Evolutionary conservation across 108 stramenopile genomes (phyloP), one percentile per base, ranked within the genome.

Genomic region (Nannochloropsis salina): DNA sequence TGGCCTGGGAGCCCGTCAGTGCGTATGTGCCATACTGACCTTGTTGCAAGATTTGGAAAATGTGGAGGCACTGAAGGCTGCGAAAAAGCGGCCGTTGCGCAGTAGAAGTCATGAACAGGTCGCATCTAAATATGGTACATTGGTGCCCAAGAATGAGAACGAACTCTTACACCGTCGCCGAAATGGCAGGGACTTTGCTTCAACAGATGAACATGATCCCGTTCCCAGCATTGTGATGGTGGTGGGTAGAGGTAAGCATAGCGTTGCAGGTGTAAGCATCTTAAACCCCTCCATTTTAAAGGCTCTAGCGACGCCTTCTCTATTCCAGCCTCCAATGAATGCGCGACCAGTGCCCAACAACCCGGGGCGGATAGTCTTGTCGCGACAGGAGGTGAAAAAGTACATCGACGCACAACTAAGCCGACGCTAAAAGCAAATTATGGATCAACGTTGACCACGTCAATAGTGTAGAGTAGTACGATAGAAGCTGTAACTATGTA

Each of bases 1-100:
- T 74, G 61, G 61, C 20, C n/a, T 74, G 4, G 61, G 61, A n/a
- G n/a, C 6, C n/a, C 61, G 61, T 15, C 61, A 74, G 61, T 6
- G 61, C n/a, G 61, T 74, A n/a, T 74, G 61, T 74, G 61, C 61
- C 20, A n/a, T 74, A 74, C n/a, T 74, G 6, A n/a, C 61, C 20
- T 74, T 74, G 61, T 74, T 74, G 61, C 61, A 74, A n/a, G 61
- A 74, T 8, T n/a, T 74, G 61, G 61, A 74, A 51, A 51, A 51
- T 15, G 61, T 2, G 61, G 61, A 74, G 61, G 61, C 15, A n/a
- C 15, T 74, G 61, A 74, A 74, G 61, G 61, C 6, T 15, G 31
- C 31, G 31, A 31, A 31, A 31, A 31, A 31, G 31, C 31, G 31
- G 31, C 31, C 31, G 31, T 31, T 31, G 31, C 31, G 1, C 31